phyloP scores from a whole-genome alignment of 495 filamentous ascomycete species.

The Cercophora samala region DNA sequence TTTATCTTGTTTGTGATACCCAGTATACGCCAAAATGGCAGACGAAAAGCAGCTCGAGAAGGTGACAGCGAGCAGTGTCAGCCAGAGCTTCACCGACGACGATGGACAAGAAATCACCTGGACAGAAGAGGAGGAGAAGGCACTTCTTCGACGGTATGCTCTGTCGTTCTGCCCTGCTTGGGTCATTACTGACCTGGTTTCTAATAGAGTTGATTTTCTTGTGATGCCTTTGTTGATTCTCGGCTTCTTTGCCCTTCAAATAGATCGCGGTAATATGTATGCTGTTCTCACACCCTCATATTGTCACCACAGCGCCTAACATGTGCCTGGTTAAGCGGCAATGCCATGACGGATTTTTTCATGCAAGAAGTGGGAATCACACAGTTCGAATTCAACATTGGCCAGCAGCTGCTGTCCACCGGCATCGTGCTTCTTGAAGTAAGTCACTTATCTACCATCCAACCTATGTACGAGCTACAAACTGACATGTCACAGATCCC shows the following conservation, averaged over 20 bases:
- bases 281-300: not conserved
- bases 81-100: constrained; percentile 25
- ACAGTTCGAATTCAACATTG: constrained; percentile 58
- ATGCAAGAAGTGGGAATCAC: constrained; percentile 52
- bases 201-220: constrained; percentile 52
- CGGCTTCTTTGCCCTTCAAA: constrained; percentile 57
- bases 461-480: not conserved
- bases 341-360: constrained; percentile 40
- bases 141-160: constrained; percentile 34
- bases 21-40: constrained; percentile 11
- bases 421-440: constrained; percentile 55
- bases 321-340: constrained; percentile 16
- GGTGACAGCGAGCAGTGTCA: constrained; percentile 15
- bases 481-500: constrained; percentile 37
- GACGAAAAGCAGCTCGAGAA: constrained; percentile 25
- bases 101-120: constrained; percentile 29
- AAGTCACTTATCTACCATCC: not conserved
- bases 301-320: not conserved
- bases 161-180: not conserved
- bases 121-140: constrained; percentile 38
- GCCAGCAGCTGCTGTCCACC: constrained; percentile 52
- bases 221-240: constrained; percentile 51
- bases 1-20: not conserved
- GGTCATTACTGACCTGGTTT: not conserved
- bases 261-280: constrained; percentile 45